Percentiles rank a stretch among this genome's conserved stretches.
These are phyloP conservation scores for Ceratocystiopsis minuta DNA, from an alignment of 2,329 filamentous ascomycete species.

Conservation along the genomic window DNA sequence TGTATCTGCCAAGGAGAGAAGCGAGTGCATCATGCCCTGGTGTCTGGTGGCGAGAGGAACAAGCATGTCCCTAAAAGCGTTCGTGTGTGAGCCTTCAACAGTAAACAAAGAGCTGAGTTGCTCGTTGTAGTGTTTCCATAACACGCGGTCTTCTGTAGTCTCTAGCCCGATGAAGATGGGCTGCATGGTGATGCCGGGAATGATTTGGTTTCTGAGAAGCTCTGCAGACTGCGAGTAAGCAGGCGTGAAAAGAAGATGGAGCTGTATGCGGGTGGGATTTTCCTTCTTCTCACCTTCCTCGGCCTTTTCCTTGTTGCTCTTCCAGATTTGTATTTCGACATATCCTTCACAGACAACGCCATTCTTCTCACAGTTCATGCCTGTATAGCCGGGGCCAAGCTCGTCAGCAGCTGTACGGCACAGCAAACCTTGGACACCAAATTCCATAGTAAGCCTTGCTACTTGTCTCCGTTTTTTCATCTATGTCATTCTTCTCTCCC, in stretches of 20 bases:
- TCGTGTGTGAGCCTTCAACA: conserved; percentile 61
- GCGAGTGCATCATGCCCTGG: conserved; percentile 74
- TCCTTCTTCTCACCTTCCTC: conserved; percentile 42
- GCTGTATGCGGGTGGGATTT: too few species aligned
- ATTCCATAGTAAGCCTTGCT: conserved; percentile 27
- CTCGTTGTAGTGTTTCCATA: conserved; percentile 69
- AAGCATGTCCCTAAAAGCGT: conserved; percentile 72
- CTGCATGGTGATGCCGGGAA: conserved; percentile 38
- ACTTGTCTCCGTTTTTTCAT: conserved; percentile 32
- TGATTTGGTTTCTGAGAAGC: conserved; percentile 27
- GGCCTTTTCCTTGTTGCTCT: conserved; percentile 60
- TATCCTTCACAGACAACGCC: conserved; percentile 84
- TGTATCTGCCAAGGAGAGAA: conserved; percentile 66
- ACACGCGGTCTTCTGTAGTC: conserved; percentile 58
- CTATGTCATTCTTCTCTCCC: too few species aligned
- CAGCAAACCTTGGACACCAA: not conserved
- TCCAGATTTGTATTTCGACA: conserved; percentile 73
- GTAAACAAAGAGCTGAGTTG: conserved; percentile 67
- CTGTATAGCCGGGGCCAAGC: conserved; percentile 21
- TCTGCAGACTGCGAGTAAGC: conserved; percentile 17
- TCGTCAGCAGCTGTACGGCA: not conserved
- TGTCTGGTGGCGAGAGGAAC: conserved; percentile 67
- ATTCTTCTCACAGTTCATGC: conserved; percentile 83
- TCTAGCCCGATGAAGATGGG: conserved; percentile 68
- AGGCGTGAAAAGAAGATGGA: not conserved